Percentiles rank a stretch among this genome's conserved stretches.
phyloP scores from a whole-genome alignment of 805 yeast genomes.

The Candida hungchunana region DNA sequence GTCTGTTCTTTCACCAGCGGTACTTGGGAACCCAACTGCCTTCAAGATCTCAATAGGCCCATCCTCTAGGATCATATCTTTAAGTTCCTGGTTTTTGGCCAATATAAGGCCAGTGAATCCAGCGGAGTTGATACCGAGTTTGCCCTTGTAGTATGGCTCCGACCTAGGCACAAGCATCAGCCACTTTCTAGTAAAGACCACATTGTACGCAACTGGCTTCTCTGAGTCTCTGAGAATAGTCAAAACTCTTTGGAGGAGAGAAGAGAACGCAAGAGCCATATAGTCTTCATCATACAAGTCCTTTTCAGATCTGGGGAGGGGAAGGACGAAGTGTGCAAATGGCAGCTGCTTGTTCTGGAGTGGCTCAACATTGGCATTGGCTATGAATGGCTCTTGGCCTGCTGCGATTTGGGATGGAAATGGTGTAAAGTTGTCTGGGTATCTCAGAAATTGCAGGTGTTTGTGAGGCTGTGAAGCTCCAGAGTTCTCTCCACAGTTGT shows the following conservation, averaged over 20 bases:
- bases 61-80: constrained; percentile 40
- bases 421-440: constrained; percentile 56
- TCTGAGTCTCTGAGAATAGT: constrained; percentile 56
- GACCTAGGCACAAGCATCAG: constrained; percentile 84
- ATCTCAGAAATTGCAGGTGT: constrained; percentile 79
- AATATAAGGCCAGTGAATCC: constrained; percentile 77
- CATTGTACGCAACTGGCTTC: constrained; percentile 65
- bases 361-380: constrained; percentile 53
- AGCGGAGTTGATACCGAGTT: constrained; percentile 66
- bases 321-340: constrained; percentile 80
- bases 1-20: constrained; percentile 50
- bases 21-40: constrained; percentile 64
- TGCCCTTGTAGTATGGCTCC: constrained; percentile 40
- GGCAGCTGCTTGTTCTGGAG: constrained; percentile 57
- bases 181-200: constrained; percentile 78
- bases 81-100: constrained; percentile 62
- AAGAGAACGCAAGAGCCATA: constrained; percentile 65
- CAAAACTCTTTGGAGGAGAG: constrained; percentile 66
- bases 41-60: constrained; percentile 49
- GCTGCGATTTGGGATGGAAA: constrained; percentile 51
- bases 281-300: constrained; percentile 46
- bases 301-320: constrained; percentile 41
- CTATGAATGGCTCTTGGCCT: constrained; percentile 47
- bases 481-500: constrained; percentile 80
- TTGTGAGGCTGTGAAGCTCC: constrained; percentile 97